These are phyloP conservation scores for Actinidia chinensis DNA, from an alignment of 179 eudicot species.

Conservation along the genomic window DNA sequence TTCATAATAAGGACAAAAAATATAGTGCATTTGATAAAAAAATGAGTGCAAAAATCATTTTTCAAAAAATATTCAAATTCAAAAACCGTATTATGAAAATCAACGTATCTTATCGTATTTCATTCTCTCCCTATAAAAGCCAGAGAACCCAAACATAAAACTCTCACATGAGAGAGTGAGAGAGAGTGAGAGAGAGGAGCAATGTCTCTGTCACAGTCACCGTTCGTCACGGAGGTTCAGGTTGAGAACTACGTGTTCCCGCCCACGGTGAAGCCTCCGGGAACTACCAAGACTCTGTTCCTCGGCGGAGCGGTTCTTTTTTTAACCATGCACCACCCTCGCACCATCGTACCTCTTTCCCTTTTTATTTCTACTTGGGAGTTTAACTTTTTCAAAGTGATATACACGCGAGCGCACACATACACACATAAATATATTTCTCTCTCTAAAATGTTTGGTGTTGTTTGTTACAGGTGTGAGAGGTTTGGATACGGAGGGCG, in stretches of 20 bases:
- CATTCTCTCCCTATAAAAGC: too few relatives aligned
- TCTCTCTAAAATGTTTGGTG: background rate
- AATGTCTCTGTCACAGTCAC: constrained; percentile 25
- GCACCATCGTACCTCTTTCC: background rate
- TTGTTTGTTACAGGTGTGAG: constrained; percentile 57
- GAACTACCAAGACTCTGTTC: constrained; percentile 49
- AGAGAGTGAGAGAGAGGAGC: background rate
- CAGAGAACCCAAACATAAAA: too few relatives aligned
- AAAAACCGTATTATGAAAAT: too few relatives aligned
- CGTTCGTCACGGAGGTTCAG: constrained; percentile 34
- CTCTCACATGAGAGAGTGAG: background rate
- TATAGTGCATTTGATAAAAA: too few relatives aligned
- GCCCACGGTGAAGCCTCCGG: constrained; percentile 54
- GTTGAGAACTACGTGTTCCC: constrained; percentile 62
- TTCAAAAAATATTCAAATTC: too few relatives aligned
- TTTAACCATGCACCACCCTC: background rate
- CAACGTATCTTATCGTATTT: too few relatives aligned
- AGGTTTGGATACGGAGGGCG: constrained; percentile 63
- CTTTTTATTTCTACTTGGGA: too few relatives aligned
- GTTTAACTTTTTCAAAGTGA: background rate
- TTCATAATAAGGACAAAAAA: too few relatives aligned
- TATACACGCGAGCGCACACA: background rate
- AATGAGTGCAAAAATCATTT: too few relatives aligned
- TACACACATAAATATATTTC: too few relatives aligned
- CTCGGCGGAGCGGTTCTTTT: constrained; percentile 72